Conservation (phyloP, 2,329 filamentous ascomycete species). For the Reticulascus tulasneorum region DNA sequence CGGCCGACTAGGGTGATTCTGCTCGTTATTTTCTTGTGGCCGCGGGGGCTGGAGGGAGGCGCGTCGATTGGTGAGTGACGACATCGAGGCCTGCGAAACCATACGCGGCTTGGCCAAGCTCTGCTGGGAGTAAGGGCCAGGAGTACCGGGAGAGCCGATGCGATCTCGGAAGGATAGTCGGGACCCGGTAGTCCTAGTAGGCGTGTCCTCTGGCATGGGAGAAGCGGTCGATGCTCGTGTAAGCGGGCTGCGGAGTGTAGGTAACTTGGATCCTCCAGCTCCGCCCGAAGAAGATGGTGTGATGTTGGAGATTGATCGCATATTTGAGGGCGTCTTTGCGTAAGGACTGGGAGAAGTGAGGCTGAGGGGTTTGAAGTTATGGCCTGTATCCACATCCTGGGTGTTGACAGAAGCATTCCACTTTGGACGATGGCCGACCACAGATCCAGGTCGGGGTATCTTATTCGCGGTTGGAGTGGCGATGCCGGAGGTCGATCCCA, state of each 20-base stretch:
- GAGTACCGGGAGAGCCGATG: conserved; percentile 45
- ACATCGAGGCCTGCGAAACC: conserved; percentile 38
- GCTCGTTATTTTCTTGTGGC: conserved; percentile 24
- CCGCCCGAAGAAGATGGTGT: conserved; percentile 34
- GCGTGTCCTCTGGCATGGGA: conserved; percentile 40
- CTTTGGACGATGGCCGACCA: conserved; percentile 56
- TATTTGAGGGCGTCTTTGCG: conserved; percentile 38
- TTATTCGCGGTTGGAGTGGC: conserved; percentile 34
- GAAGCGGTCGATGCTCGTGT: conserved; percentile 44
- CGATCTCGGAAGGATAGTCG: conserved; percentile 53
- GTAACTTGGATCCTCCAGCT: conserved; percentile 41
- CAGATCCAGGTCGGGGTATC: conserved; percentile 41
- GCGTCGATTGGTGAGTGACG: conserved; percentile 41
- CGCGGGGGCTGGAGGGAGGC: conserved; percentile 49
- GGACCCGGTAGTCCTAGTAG: conserved; percentile 38
- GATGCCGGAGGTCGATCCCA: conserved; percentile 46
- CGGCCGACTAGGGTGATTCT: conserved; percentile 37
- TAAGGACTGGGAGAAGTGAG: conserved; percentile 58
- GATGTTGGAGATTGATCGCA: conserved; percentile 38
- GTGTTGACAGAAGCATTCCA: conserved; percentile 71
- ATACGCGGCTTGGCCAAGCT: conserved; percentile 40
- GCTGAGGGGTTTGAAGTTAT: conserved; percentile 62
- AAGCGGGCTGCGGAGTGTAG: conserved; percentile 44
- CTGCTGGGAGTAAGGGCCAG: conserved; percentile 45
- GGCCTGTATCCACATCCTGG: conserved; percentile 59